Conservation (phyloP, 768 basidiomycete genomes). For the Suillus plorans region DNA sequence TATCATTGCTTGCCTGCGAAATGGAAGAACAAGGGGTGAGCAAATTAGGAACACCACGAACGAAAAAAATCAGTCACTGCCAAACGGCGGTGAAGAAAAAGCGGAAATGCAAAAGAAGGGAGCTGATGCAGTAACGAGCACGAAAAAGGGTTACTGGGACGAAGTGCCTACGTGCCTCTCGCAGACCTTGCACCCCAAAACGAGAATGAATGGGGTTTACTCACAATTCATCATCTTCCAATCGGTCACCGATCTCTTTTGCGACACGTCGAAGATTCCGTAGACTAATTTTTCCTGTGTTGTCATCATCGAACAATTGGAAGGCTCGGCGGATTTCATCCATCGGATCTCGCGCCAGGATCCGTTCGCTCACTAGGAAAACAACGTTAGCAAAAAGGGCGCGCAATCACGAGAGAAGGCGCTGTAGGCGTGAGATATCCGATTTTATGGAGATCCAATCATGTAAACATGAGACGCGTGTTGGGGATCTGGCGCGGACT, state of each 20-base stretch:
- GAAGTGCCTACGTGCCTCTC: slow-evolving; percentile 21
- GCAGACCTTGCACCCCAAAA: slow-evolving; percentile 18
- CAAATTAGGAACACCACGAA: slow-evolving; percentile 25
- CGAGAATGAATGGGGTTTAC: slow-evolving; percentile 34
- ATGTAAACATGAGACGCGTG: not conserved
- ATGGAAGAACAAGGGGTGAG: slow-evolving; percentile 29
- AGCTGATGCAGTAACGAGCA: slow-evolving; percentile 20
- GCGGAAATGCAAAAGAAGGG: slow-evolving; percentile 15
- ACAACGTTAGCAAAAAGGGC: slow-evolving; percentile 19
- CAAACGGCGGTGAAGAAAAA: slow-evolving; percentile 27
- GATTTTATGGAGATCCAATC: not conserved
- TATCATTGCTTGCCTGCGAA: slow-evolving; percentile 95
- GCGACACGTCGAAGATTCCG: slow-evolving; percentile 91
- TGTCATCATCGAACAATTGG: slow-evolving; percentile 94
- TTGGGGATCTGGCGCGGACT: not conserved
- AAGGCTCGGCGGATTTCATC: slow-evolving; percentile 97
- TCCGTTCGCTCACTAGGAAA: slow-evolving; percentile 84
- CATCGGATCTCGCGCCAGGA: slow-evolving; percentile 92
- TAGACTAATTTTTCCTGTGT: slow-evolving; percentile 90
- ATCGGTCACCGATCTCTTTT: slow-evolving; percentile 91
- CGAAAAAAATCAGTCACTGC: slow-evolving; percentile 13
- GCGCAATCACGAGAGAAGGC: not conserved
- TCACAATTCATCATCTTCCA: slow-evolving; percentile 96
- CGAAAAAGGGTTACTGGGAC: slow-evolving; percentile 30
- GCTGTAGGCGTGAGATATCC: not conserved